Conservation (phyloP, 1,284 basidiomycete genomes). For the Puccinia hordei region DNA sequence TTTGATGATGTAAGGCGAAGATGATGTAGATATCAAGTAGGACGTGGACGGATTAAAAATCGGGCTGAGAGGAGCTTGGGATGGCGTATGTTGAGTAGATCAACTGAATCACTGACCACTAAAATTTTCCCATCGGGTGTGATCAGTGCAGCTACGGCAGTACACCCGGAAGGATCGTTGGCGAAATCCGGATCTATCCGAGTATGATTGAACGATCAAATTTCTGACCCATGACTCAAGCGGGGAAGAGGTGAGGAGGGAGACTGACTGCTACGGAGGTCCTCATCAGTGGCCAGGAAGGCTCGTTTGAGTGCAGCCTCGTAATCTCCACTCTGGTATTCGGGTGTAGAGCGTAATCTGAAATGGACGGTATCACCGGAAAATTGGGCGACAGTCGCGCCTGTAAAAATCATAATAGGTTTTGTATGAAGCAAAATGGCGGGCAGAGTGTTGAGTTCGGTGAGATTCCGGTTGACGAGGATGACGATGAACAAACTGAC, state of each 20-base stretch:
- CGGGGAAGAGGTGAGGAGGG: neutral
- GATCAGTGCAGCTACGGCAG: conserved; percentile 84
- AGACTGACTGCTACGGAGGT: conserved; percentile 74
- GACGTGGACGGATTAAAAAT: neutral
- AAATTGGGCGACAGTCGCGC: conserved; percentile 83
- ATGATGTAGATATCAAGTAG: neutral
- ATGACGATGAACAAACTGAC: conserved; percentile 63
- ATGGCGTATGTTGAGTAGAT: no score
- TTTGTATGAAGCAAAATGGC: neutral
- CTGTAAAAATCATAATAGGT: conserved; percentile 61
- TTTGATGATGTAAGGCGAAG: neutral
- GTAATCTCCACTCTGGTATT: conserved; percentile 73
- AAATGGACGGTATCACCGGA: conserved; percentile 86
- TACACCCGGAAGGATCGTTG: conserved; percentile 93
- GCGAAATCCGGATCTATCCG: conserved; percentile 76
- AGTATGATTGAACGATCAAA: neutral
- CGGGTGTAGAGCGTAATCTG: conserved; percentile 72
- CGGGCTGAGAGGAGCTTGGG: neutral
- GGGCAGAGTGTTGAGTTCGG: neutral
- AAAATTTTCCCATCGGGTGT: conserved; percentile 74
- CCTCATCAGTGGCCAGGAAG: conserved; percentile 92
- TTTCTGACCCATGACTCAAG: neutral
- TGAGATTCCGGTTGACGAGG: neutral
- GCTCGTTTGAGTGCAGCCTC: conserved; percentile 78
- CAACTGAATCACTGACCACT: conserved; percentile 28